A percentile compares a stretch with the other conserved stretches of the same genome.
Evolutionary conservation across 176 grass and related monocot genomes (phyloP).

Genomic region (Puccinellia tenuiflora): DNA sequence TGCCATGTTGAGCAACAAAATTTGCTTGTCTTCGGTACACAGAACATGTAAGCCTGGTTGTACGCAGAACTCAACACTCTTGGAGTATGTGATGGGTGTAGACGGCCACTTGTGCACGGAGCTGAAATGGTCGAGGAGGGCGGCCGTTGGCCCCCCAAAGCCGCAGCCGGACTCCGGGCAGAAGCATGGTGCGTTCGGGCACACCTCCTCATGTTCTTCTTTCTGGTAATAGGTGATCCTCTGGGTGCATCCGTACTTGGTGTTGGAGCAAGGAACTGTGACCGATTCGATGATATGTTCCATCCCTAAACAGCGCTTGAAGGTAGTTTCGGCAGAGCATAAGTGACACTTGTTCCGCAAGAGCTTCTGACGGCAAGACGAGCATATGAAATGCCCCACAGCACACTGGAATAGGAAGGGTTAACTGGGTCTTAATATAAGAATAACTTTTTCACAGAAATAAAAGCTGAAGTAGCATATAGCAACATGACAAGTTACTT

Average conservation of each 20-base stretch:
- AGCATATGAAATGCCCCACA: neutral
- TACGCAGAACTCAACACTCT: neutral
- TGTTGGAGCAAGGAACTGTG: neutral
- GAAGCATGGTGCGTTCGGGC: neutral
- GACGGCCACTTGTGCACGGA: neutral
- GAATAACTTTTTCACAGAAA: too few species aligned
- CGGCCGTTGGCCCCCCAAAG: neutral
- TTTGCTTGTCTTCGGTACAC: neutral
- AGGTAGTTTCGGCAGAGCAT: neutral
- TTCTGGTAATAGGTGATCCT: neutral
- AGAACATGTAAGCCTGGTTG: neutral
- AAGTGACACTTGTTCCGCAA: neutral
- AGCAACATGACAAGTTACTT: too few species aligned
- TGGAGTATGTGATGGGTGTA: neutral
- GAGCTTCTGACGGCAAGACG: neutral
- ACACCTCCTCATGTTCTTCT: neutral
- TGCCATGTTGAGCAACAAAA: neutral
- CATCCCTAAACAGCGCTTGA: neutral
- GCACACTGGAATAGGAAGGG: neutral
- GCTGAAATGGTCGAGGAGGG: neutral
- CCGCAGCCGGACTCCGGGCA: neutral
- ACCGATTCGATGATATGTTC: neutral
- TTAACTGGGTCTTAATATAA: too few species aligned
- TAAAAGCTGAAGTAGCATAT: too few species aligned
- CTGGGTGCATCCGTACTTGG: neutral